Evolutionary conservation across 1,139 yeast genomes (phyloP).

Genomic region (Suhomyces yuchorum): DNA sequence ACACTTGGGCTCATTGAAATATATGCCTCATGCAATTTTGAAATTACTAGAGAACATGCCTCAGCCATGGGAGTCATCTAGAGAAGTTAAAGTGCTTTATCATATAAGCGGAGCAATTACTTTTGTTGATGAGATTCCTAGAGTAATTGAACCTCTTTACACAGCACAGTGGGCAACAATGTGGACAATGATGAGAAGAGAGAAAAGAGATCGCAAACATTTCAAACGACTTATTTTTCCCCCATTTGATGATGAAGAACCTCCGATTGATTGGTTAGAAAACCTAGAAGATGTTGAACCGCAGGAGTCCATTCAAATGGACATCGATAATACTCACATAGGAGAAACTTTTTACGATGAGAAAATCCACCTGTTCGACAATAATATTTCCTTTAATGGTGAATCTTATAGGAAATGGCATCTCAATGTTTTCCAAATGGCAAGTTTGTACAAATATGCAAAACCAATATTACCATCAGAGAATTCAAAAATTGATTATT

Average conservation of each 20-base stretch:
- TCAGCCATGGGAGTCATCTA: conserved; percentile 93
- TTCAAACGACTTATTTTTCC: conserved; percentile 93
- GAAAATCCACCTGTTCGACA: conserved; percentile 64
- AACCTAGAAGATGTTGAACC: conserved; percentile 75
- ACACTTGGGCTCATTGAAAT: conserved; percentile 87
- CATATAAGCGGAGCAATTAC: conserved; percentile 95
- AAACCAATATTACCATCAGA: conserved; percentile 66
- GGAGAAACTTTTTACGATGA: conserved; percentile 81
- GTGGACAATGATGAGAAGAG: conserved; percentile 93
- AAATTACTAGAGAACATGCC: conserved; percentile 96
- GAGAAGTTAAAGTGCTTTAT: conserved; percentile 85
- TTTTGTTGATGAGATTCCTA: conserved; percentile 87
- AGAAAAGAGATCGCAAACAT: conserved; percentile 85
- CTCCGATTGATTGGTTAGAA: conserved; percentile 81
- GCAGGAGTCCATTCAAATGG: conserved; percentile 65
- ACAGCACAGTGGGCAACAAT: conserved; percentile 94
- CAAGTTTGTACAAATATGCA: conserved; percentile 65
- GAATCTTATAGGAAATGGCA: conserved; percentile 77
- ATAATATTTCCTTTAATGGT: conserved; percentile 60
- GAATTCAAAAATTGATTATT: conserved; percentile 52
- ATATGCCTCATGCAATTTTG: conserved; percentile 91
- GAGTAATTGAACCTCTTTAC: conserved; percentile 90
- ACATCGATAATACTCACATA: conserved; percentile 61
- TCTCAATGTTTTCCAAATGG: conserved; percentile 61
- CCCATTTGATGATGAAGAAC: conserved; percentile 97